phyloP scores from a whole-genome alignment of 2,329 filamentous ascomycete species.

The Talaromyces sp. region DNA sequence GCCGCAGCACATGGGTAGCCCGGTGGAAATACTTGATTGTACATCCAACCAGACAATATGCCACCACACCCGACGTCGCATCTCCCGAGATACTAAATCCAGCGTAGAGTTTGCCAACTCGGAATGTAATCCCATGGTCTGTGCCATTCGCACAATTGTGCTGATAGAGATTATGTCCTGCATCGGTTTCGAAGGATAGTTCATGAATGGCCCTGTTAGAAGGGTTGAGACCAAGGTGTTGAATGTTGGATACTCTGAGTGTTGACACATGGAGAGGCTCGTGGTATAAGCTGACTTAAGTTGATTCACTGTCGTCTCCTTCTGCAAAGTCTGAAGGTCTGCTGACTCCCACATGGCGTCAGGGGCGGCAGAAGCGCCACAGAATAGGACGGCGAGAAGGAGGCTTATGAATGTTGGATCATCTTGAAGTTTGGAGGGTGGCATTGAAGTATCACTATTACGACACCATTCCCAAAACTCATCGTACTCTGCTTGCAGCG shows the following conservation, averaged over 20 bases:
- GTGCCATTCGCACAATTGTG: conserved; percentile 16
- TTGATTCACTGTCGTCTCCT: conserved; percentile 3
- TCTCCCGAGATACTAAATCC: conserved; percentile 3
- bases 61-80: conserved; percentile 19
- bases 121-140: conserved; percentile 20
- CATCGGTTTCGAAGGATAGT: neutral
- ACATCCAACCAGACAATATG: conserved; percentile 21
- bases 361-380: conserved; percentile 6
- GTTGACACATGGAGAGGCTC: conserved; percentile 14
- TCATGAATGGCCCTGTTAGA: conserved; percentile 12
- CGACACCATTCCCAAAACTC: conserved; percentile 11
- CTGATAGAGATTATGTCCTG: conserved; percentile 11
- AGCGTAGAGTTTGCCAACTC: conserved; percentile 4
- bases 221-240: conserved; percentile 19
- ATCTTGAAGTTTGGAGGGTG: neutral
- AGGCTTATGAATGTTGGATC: conserved; percentile 9
- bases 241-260: conserved; percentile 19
- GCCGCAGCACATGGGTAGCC: conserved; percentile 16
- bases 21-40: conserved; percentile 19
- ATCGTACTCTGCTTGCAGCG: conserved; percentile 3
- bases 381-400: conserved; percentile 3
- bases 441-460: neutral
- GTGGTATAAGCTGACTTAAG: conserved; percentile 12
- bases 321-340: neutral
- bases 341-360: neutral